Evolutionary conservation across 106 monocot genomes (phyloP).

Genomic region (Phalaenopsis equestris): DNA sequence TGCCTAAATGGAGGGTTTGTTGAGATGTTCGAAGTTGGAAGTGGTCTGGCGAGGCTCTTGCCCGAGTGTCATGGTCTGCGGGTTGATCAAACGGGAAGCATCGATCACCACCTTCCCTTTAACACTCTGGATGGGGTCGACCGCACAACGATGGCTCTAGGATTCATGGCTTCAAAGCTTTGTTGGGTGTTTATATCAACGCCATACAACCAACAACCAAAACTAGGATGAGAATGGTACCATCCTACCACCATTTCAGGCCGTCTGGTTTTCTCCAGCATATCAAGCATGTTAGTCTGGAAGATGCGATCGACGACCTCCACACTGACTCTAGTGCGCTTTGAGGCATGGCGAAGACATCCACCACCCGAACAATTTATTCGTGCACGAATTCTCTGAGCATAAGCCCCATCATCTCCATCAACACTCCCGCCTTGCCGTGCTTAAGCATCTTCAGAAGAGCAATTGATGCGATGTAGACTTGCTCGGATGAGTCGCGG

Average conservation of each 20-base stretch:
- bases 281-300: slow-evolving; percentile 78
- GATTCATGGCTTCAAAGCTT: slow-evolving; percentile 96
- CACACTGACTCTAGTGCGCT: slow-evolving; percentile 89
- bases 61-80: slow-evolving; percentile 99
- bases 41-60: slow-evolving; percentile 97
- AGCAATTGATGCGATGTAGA: slow-evolving; percentile 74
- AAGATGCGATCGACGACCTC: slow-evolving; percentile 91
- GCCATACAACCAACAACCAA: slow-evolving; percentile 99
- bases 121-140: slow-evolving; percentile 95
- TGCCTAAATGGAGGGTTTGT: slow-evolving; percentile 95
- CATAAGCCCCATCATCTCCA: slow-evolving; percentile 29
- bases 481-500: slow-evolving; percentile 72
- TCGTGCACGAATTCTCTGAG: slow-evolving; percentile 79
- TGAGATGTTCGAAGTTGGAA: slow-evolving; percentile 85
- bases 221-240: slow-evolving; percentile 99
- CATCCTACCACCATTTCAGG: slow-evolving; percentile 99
- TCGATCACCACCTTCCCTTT: slow-evolving; percentile 99
- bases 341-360: slow-evolving; percentile 96
- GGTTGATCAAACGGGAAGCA: slow-evolving; percentile 95
- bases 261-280: slow-evolving; percentile 72
- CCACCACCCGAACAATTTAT: slow-evolving; percentile 89
- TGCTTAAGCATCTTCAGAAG: slow-evolving; percentile 84
- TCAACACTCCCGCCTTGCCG: slow-evolving; percentile 37
- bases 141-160: slow-evolving; percentile 91
- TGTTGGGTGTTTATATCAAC: slow-evolving; percentile 98